A percentile compares a stretch with the other conserved stretches of the same genome.
Evolutionary conservation across 495 filamentous ascomycete genomes (phyloP).

Genomic region (Neurospora discreta): DNA sequence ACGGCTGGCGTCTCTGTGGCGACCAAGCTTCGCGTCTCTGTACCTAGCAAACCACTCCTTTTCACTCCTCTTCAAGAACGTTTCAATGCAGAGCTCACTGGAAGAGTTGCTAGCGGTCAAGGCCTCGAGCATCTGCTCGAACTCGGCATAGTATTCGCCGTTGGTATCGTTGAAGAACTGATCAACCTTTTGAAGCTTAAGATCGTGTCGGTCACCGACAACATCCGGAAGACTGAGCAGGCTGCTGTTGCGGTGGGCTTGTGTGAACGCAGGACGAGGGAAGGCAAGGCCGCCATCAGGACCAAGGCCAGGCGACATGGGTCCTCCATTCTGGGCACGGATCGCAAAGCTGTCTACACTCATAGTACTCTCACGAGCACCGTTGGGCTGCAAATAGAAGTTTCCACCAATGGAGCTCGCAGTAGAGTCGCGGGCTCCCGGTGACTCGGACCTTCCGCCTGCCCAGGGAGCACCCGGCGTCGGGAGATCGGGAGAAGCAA

Average conservation of each 20-base stretch:
- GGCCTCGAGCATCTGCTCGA: conserved; percentile 42
- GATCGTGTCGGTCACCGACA: conserved; percentile 50
- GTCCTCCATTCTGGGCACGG: conserved; percentile 27
- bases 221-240: conserved; percentile 43
- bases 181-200: conserved; percentile 52
- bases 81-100: conserved; percentile 48
- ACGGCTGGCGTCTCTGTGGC: conserved; percentile 12
- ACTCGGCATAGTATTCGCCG: conserved; percentile 44
- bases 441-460: conserved; percentile 11
- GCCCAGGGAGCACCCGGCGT: conserved; percentile 13
- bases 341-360: conserved; percentile 29
- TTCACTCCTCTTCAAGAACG: conserved; percentile 50
- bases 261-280: conserved; percentile 18
- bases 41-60: conserved; percentile 53
- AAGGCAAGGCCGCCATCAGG: conserved; percentile 14
- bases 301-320: conserved; percentile 22
- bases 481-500: conserved; percentile 15
- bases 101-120: conserved; percentile 45
- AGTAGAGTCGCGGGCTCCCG: conserved; percentile 10
- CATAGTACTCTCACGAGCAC: conserved; percentile 21
- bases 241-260: conserved; percentile 22
- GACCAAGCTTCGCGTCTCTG: conserved; percentile 46
- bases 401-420: conserved; percentile 8
- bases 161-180: conserved; percentile 58
- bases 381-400: conserved; percentile 14